Evolutionary conservation across 345 rosid genomes (phyloP).

Genomic region (Eucalyptus melliodora): DNA sequence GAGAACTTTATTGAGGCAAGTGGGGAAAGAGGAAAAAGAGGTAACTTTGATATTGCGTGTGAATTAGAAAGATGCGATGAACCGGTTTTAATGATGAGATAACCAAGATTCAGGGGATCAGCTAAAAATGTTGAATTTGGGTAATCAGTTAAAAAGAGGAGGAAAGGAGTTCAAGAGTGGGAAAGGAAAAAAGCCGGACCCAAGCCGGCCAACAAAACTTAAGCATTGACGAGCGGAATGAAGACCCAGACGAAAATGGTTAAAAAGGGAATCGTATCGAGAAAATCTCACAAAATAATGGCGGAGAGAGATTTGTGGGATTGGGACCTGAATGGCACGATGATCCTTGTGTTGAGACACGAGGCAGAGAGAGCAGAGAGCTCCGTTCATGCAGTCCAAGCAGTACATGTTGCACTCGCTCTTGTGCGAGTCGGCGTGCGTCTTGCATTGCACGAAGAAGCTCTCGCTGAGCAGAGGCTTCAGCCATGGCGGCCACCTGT

Average conservation of each 20-base stretch:
- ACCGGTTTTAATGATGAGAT: background rate
- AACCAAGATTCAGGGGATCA: background rate
- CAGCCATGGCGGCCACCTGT: constrained; percentile 78
- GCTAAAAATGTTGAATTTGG: background rate
- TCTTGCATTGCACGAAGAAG: constrained; percentile 88
- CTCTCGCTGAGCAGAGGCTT: constrained; percentile 56
- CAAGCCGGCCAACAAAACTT: background rate
- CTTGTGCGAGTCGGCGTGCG: constrained; percentile 78
- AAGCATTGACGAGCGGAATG: background rate
- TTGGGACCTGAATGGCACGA: background rate
- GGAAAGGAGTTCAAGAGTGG: background rate
- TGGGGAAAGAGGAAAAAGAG: background rate
- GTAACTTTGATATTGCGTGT: background rate
- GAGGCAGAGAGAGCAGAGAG: constrained; percentile 37
- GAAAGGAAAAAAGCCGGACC: background rate
- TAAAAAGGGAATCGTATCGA: background rate
- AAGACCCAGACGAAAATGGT: background rate
- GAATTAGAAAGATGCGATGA: background rate
- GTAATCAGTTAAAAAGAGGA: background rate
- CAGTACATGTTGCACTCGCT: constrained; percentile 98
- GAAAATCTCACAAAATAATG: background rate
- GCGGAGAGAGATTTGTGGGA: background rate
- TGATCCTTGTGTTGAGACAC: background rate
- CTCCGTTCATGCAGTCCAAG: constrained; percentile 77
- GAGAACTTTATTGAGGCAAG: background rate